Conservation (phyloP, 176 grass and related monocot genomes). For the Microstegium vimineum region DNA sequence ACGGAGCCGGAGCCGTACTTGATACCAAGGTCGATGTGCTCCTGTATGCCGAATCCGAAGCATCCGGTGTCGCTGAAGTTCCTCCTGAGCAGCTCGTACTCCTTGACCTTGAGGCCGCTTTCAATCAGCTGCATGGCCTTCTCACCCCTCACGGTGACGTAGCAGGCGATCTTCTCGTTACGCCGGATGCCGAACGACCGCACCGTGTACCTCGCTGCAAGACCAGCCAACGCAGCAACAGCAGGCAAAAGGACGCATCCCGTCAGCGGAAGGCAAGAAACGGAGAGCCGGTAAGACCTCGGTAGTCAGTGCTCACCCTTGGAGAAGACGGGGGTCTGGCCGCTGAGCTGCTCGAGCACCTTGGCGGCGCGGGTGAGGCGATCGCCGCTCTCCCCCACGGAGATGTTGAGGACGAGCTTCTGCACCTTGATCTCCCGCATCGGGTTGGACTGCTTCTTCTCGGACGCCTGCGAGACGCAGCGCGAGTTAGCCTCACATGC, state of each 20-base stretch:
- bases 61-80: slow-evolving; percentile 38
- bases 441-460: slow-evolving; percentile 48
- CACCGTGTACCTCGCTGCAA: slow-evolving; percentile 37
- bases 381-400: slow-evolving; percentile 52
- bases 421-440: slow-evolving; percentile 62
- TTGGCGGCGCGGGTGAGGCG: slow-evolving; percentile 39
- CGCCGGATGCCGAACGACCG: slow-evolving; percentile 42
- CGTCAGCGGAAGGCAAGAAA: neutral
- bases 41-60: slow-evolving; percentile 40
- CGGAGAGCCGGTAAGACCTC: neutral
- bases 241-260: neutral
- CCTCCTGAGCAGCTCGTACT: slow-evolving; percentile 40
- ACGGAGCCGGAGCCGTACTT: slow-evolving; percentile 8
- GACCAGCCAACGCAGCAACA: neutral
- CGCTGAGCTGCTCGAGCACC: slow-evolving; percentile 38
- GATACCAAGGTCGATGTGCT: slow-evolving; percentile 41
- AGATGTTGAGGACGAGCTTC: slow-evolving; percentile 63
- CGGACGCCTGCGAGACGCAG: neutral
- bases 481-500: neutral
- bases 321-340: slow-evolving; percentile 42
- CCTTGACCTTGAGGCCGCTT: slow-evolving; percentile 43
- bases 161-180: slow-evolving; percentile 45
- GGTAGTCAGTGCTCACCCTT: slow-evolving; percentile 11
- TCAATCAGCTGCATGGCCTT: slow-evolving; percentile 45
- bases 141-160: slow-evolving; percentile 32